These are phyloP conservation scores for Ascocoryne sarcoides DNA, from an alignment of 2,329 filamentous ascomycete species.

Conservation along the genomic window DNA sequence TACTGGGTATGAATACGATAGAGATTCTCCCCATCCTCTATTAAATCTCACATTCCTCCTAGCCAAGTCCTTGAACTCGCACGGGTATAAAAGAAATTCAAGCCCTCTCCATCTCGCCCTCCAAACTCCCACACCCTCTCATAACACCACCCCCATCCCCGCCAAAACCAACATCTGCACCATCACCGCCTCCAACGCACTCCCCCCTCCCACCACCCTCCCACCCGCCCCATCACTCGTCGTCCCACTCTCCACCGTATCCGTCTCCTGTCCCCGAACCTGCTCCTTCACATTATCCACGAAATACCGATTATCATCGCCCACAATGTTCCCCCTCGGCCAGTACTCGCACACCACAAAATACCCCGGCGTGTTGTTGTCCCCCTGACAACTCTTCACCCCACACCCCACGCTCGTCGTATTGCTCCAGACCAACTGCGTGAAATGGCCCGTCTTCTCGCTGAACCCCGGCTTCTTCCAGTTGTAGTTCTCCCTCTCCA, in stretches of 20 bases:
- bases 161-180: too few relatives aligned
- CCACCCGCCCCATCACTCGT: constrained; percentile 5
- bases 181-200: not conserved
- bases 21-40: too few relatives aligned
- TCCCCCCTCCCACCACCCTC: not conserved
- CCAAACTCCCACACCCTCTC: too few relatives aligned
- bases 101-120: too few relatives aligned
- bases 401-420: constrained; percentile 53
- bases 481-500: constrained; percentile 50
- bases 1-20: too few relatives aligned
- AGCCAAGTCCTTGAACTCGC: too few relatives aligned
- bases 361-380: constrained; percentile 41
- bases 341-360: constrained; percentile 64
- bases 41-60: too few relatives aligned
- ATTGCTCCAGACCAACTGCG: constrained; percentile 62
- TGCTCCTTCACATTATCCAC: constrained; percentile 25
- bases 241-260: constrained; percentile 22
- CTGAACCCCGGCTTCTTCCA: constrained; percentile 48
- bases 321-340: constrained; percentile 55
- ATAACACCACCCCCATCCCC: constrained; percentile 1
- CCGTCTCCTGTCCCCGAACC: constrained; percentile 14
- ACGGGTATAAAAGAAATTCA: not conserved
- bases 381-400: constrained; percentile 32
- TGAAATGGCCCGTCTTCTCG: constrained; percentile 59
- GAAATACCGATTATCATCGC: constrained; percentile 41